Evolutionary conservation across 208 protist genomes (phyloP), one percentile per base, ranked within the genome.

Genomic region (Trypanosoma mega): DNA sequence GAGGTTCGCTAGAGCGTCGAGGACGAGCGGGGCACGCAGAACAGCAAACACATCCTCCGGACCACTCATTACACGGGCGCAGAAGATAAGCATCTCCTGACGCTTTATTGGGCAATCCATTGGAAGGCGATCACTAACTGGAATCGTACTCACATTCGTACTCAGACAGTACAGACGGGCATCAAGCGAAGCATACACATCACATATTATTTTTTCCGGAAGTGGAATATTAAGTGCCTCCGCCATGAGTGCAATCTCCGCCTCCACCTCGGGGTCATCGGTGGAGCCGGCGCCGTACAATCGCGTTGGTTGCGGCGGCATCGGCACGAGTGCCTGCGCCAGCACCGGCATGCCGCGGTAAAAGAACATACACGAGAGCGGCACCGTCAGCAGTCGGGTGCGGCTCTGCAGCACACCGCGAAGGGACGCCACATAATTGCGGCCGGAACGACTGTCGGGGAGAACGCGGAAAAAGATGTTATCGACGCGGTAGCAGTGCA

Each of bases 381-480:
- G 87, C 48, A 94, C 87, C 8, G 87, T 85, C 23, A 94, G 62
- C 9, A 94, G 68, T 5, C 49, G 69, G 36, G 73, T 86, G 56
- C 72, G 57, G 59, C 82, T 89, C 68, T 86, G 76, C 56, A 93
- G 63, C 20, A 93, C 78, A 49, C 78, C 83, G 26, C 87, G 83
- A 21, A 94, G 67, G 6, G 87, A 89, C 26, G 70, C 73, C 49
- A 94, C 75, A 71, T 92, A 91, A 56, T 94, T 94, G 16, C 80
- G 76, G 5, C 84, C 87, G 2, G 81, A 90, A 2, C 82, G 87
- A 50, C 84, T 87, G 71, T 94, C 87, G 0, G 87, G 87, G 16
- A 94, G 60, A n/a, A 94, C 75, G 49, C 84, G 78, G 50, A 90
- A 94, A 51, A 94, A 94, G 45, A 94, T 87, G 71, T 94, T 94